Conservation (phyloP, 2,329 filamentous ascomycete genomes). For the Tolypocladium sp. region DNA sequence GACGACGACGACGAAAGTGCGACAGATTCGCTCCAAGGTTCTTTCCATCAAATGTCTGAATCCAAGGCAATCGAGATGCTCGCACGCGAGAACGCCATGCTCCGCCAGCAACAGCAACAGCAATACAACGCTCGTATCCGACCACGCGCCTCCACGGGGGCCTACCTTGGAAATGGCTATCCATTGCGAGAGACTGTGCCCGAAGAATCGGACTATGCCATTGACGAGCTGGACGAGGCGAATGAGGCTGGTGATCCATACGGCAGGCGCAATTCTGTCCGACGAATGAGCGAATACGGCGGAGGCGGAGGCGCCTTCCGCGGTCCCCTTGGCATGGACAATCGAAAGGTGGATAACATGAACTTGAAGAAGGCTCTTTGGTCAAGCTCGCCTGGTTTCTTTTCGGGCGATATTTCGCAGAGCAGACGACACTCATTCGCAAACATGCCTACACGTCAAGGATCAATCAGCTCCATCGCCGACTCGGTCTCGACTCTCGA, state of each 20-base stretch:
- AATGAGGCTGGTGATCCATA: slow-evolving; percentile 40
- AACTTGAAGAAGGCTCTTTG: slow-evolving; percentile 57
- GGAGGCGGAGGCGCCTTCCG: slow-evolving; percentile 35
- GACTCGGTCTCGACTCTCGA: slow-evolving; percentile 42
- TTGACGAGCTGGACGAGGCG: slow-evolving; percentile 60
- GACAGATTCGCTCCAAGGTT: slow-evolving; percentile 38
- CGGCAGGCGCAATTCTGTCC: slow-evolving; percentile 34
- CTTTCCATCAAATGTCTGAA: slow-evolving; percentile 44
- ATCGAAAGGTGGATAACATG: slow-evolving; percentile 50
- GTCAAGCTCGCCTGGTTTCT: slow-evolving; percentile 63
- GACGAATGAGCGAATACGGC: slow-evolving; percentile 51
- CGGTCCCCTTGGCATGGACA: slow-evolving; percentile 44
- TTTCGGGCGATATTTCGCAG: slow-evolving; percentile 55
- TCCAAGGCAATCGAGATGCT: slow-evolving; percentile 56
- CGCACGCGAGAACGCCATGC: slow-evolving; percentile 51
- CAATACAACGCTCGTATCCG: slow-evolving; percentile 47
- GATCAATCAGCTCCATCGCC: slow-evolving; percentile 51
- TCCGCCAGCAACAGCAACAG: slow-evolving; percentile 27
- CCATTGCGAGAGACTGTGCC: slow-evolving; percentile 50
- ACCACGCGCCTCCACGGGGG: slow-evolving; percentile 47
- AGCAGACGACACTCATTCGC: slow-evolving; percentile 76
- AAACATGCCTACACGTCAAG: slow-evolving; percentile 55
- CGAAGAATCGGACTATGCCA: slow-evolving; percentile 62
- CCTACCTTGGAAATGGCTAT: slow-evolving; percentile 49
- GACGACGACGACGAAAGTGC: slow-evolving; percentile 55